These are phyloP conservation scores for Diplodia scrobiculata DNA, from an alignment of 2,329 filamentous ascomycete genomes.

Conservation along the genomic window DNA sequence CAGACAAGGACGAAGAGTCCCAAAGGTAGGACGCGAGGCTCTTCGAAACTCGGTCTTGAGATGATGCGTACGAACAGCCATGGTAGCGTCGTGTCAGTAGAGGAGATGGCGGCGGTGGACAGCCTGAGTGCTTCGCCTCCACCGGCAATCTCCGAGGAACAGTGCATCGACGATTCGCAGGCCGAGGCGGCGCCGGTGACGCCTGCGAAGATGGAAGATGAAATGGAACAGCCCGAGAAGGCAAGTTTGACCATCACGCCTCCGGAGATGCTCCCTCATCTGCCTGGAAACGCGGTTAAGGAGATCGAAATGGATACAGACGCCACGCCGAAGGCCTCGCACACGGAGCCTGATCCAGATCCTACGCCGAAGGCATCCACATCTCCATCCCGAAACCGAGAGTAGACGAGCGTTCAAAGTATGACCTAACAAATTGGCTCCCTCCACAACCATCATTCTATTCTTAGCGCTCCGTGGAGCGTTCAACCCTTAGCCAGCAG, in stretches of 20 bases:
- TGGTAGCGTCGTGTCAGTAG: slow-evolving; percentile 66
- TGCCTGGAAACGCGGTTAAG: slow-evolving; percentile 47
- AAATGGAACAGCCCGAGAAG: not conserved
- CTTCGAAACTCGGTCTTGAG: slow-evolving; percentile 86
- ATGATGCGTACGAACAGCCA: slow-evolving; percentile 98
- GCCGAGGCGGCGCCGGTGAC: slow-evolving; percentile 34
- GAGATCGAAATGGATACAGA: slow-evolving; percentile 44
- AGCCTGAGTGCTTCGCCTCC: slow-evolving; percentile 43
- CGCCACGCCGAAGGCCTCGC: slow-evolving; percentile 44
- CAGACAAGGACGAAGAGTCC: slow-evolving; percentile 56
- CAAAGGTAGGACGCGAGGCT: slow-evolving; percentile 50
- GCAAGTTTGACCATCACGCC: slow-evolving; percentile 48
- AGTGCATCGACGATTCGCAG: slow-evolving; percentile 34
- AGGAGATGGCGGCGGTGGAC: slow-evolving; percentile 46
- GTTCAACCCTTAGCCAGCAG: slow-evolving; percentile 13
- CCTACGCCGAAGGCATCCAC: slow-evolving; percentile 46
- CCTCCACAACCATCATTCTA: not conserved
- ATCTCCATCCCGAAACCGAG: slow-evolving; percentile 11
- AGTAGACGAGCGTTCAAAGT: not conserved
- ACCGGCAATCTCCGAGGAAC: slow-evolving; percentile 48
- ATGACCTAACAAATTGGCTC: slow-evolving; percentile 28
- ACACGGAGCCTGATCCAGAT: slow-evolving; percentile 46
- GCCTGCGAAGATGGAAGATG: not conserved
- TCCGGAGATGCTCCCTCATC: slow-evolving; percentile 53
- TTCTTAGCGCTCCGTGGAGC: slow-evolving; percentile 6